A percentile compares a stretch with the other conserved stretches of the same genome.
These are phyloP conservation scores for Nannizziopsis barbatae DNA, from an alignment of 2,329 filamentous ascomycete species.

Conservation along the genomic window DNA sequence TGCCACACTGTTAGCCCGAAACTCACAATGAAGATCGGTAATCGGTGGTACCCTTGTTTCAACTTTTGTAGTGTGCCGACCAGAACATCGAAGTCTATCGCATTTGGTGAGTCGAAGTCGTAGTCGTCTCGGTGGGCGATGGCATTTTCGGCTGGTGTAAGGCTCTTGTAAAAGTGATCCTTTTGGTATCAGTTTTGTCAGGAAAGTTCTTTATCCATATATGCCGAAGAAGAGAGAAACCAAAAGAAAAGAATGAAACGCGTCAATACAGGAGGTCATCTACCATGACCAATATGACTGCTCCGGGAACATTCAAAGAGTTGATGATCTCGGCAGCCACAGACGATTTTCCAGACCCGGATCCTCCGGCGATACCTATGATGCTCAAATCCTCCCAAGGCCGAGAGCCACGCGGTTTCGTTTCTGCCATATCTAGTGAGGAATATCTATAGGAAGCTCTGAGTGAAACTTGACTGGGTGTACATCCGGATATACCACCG, in stretches of 20 bases:
- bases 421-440: background rate
- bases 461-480: no score
- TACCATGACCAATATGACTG: slow-evolving; percentile 95
- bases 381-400: slow-evolving; percentile 96
- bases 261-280: slow-evolving; percentile 18
- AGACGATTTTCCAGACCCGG: slow-evolving; percentile 90
- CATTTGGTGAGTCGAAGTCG: slow-evolving; percentile 89
- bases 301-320: slow-evolving; percentile 87
- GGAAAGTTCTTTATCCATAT: background rate
- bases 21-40: background rate
- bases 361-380: slow-evolving; percentile 90
- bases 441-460: background rate
- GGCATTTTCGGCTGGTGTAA: slow-evolving; percentile 65
- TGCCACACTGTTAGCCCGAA: background rate
- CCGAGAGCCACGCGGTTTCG: slow-evolving; percentile 59
- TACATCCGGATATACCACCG: no score
- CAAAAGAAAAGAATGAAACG: background rate
- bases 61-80: slow-evolving; percentile 69
- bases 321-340: slow-evolving; percentile 83
- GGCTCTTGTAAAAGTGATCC: slow-evolving; percentile 95
- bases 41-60: slow-evolving; percentile 66
- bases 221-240: no score
- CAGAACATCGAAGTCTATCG: slow-evolving; percentile 86
- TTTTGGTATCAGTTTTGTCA: slow-evolving; percentile 28
- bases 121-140: slow-evolving; percentile 82